phyloP scores from a whole-genome alignment of 306 rosid genomes.

The Corylus americana region DNA sequence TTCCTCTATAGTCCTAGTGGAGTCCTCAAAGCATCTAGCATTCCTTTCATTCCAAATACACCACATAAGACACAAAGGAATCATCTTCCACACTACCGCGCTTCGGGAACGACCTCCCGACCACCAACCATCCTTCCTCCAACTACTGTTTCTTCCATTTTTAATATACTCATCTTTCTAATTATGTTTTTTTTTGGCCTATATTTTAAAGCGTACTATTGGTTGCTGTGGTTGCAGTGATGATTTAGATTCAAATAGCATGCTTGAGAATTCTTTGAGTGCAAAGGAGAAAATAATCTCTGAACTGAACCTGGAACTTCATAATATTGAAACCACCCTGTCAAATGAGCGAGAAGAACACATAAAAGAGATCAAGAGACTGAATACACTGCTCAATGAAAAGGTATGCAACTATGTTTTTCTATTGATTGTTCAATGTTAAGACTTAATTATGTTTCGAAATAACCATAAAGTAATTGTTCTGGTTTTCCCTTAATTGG shows the following conservation, averaged over 20 bases:
- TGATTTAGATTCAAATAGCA: slow-evolving; percentile 66
- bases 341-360: slow-evolving; percentile 88
- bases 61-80: too few species aligned
- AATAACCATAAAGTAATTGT: neutral
- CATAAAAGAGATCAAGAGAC: slow-evolving; percentile 79
- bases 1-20: too few species aligned
- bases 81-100: too few species aligned
- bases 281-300: slow-evolving; percentile 92
- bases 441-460: slow-evolving; percentile 2
- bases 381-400: slow-evolving; percentile 76
- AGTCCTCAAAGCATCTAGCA: too few species aligned
- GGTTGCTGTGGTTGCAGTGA: slow-evolving; percentile 60
- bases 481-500: neutral
- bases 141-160: neutral
- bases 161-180: neutral
- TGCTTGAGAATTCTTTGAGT: slow-evolving; percentile 89
- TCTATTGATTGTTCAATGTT: neutral
- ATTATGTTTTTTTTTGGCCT: neutral
- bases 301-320: slow-evolving; percentile 95
- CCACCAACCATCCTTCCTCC: neutral
- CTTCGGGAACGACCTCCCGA: too few species aligned
- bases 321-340: slow-evolving; percentile 79
- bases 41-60: too few species aligned
- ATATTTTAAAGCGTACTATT: slow-evolving; percentile 24
- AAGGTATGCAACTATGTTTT: slow-evolving; percentile 44